Conservation (phyloP, 2,329 filamentous ascomycete genomes). For the Colletotrichum tanaceti region DNA sequence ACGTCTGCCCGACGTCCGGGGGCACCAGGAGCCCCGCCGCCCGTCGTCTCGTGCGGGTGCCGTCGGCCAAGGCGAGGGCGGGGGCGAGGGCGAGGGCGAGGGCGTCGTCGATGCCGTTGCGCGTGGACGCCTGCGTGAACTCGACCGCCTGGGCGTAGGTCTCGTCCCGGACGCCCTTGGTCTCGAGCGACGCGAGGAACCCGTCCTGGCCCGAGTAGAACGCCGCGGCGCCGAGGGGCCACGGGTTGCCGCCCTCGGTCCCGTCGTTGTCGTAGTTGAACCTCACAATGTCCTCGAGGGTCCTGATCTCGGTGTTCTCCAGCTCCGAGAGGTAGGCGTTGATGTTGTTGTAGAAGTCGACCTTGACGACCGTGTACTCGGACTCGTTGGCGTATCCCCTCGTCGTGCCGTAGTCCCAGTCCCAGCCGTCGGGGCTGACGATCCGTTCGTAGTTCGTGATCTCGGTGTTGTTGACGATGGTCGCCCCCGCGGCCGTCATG, state of each 20-base stretch:
- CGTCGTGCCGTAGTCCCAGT: slow-evolving; percentile 74
- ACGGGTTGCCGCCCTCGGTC: slow-evolving; percentile 73
- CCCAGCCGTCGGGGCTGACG: slow-evolving; percentile 75
- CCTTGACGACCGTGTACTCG: slow-evolving; percentile 79
- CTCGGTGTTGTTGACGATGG: slow-evolving; percentile 76
- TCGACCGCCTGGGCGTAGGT: slow-evolving; percentile 75
- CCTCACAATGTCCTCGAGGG: slow-evolving; percentile 73
- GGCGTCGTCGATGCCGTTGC: slow-evolving; percentile 77
- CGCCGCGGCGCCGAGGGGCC: slow-evolving; percentile 66
- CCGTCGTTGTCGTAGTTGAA: slow-evolving; percentile 74
- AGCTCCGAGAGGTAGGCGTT: slow-evolving; percentile 72
- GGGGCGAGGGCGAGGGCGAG: slow-evolving; percentile 62
- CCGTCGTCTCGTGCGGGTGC: slow-evolving; percentile 47
- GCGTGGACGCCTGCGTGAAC: slow-evolving; percentile 69
- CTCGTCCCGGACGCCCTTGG: slow-evolving; percentile 70
- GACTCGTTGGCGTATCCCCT: slow-evolving; percentile 77
- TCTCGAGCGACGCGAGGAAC: slow-evolving; percentile 71
- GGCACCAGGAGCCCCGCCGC: slow-evolving; percentile 77
- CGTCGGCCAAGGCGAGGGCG: slow-evolving; percentile 64
- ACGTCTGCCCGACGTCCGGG: slow-evolving; percentile 73
- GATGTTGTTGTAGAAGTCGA: slow-evolving; percentile 74
- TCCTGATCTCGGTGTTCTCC: slow-evolving; percentile 68
- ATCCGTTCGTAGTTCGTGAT: slow-evolving; percentile 71
- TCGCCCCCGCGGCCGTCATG: slow-evolving; percentile 72
- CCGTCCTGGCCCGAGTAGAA: slow-evolving; percentile 78